These are phyloP conservation scores for Rhinocladiella mackenziei DNA, from an alignment of 2,329 filamentous ascomycete species.

Conservation along the genomic window DNA sequence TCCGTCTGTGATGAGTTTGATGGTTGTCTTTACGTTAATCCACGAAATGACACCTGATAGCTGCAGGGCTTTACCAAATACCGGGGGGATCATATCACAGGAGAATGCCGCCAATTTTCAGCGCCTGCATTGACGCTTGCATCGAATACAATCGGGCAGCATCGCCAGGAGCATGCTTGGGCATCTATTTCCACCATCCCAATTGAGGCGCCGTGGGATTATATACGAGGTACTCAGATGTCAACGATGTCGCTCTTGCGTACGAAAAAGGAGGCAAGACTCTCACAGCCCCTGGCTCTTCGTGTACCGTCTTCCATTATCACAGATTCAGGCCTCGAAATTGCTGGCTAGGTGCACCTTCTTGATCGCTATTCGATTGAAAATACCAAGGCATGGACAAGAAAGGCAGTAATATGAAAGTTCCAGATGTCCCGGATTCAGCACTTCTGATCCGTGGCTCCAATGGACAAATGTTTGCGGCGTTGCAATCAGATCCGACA, in stretches of 20 bases:
- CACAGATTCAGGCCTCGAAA: too few relatives aligned
- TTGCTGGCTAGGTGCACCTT: too few relatives aligned
- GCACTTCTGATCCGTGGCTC: conserved; percentile 21
- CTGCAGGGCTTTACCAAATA: conserved; percentile 22
- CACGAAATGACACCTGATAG: conserved; percentile 22
- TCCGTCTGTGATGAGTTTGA: conserved; percentile 20
- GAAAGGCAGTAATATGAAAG: too few relatives aligned
- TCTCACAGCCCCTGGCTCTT: not conserved
- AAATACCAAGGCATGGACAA: too few relatives aligned
- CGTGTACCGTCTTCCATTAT: too few relatives aligned
- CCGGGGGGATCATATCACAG: conserved; percentile 10
- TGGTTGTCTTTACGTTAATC: conserved; percentile 21
- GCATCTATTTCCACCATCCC: conserved; percentile 18
- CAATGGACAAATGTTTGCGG: conserved; percentile 19
- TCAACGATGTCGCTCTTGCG: conserved; percentile 10
- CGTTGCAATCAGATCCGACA: conserved; percentile 13
- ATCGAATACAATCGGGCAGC: conserved; percentile 15
- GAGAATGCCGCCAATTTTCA: conserved; percentile 10
- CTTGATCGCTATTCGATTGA: too few relatives aligned
- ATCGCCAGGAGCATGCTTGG: conserved; percentile 15
- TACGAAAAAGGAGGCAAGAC: conserved; percentile 22
- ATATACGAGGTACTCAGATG: conserved; percentile 20
- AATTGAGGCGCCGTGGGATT: conserved; percentile 7
- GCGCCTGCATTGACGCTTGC: conserved; percentile 18
- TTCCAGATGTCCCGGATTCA: conserved; percentile 17